A percentile compares a stretch with the other conserved stretches of the same genome.
phyloP scores from a whole-genome alignment of 163 green algal genomes.

The Smithsoniella earleae region DNA sequence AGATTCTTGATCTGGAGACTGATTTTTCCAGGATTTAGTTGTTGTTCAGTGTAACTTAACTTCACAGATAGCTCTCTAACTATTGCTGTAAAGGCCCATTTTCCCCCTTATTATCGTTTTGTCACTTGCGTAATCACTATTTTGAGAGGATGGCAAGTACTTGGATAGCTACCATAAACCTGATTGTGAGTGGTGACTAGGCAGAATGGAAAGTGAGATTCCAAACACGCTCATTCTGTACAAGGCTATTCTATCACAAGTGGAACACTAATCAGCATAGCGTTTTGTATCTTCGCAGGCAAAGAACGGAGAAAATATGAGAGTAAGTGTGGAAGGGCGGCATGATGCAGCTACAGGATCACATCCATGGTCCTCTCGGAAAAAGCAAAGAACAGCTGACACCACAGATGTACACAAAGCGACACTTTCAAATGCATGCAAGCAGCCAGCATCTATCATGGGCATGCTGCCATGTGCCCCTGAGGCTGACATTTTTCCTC shows the following conservation, averaged over 20 bases:
- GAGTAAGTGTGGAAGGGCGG: background rate
- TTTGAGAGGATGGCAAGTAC: too few species aligned
- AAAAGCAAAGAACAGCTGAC: slow-evolving; percentile 14
- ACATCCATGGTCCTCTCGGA: background rate
- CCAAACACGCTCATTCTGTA: too few species aligned
- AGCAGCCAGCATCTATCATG: slow-evolving; percentile 25
- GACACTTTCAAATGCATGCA: slow-evolving; percentile 1
- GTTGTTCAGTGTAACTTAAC: background rate
- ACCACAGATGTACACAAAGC: slow-evolving; percentile 5
- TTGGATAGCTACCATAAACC: too few species aligned
- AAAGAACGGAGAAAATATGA: too few species aligned
- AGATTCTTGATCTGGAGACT: background rate
- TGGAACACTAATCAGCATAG: background rate
- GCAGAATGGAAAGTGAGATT: background rate
- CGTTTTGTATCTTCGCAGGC: too few species aligned
- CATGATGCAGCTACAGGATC: background rate
- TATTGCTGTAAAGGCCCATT: too few species aligned
- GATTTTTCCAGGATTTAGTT: background rate
- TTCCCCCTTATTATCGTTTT: too few species aligned
- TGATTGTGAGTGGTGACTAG: too few species aligned
- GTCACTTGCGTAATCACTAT: too few species aligned
- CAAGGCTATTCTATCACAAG: too few species aligned
- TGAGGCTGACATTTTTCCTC: slow-evolving; percentile 7
- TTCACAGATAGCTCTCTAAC: background rate
- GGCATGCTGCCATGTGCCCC: slow-evolving; percentile 17